phyloP scores from a whole-genome alignment of 306 rosid genomes.

The Lathyrus aphaca region DNA sequence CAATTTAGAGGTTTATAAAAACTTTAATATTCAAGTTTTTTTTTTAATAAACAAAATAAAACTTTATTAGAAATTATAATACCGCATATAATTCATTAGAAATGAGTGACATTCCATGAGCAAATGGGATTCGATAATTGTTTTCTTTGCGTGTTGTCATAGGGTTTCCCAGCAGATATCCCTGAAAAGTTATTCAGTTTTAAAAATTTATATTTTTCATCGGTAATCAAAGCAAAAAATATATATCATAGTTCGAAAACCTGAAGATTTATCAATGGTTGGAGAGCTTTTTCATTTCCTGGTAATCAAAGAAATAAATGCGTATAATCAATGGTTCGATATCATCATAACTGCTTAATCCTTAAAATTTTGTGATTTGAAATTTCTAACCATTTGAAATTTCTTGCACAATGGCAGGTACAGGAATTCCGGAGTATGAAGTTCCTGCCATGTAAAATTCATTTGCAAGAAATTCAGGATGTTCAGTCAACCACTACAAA shows the following conservation, averaged over 20 bases:
- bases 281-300: constrained; percentile 54
- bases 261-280: constrained; percentile 55
- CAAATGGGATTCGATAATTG: constrained; percentile 39
- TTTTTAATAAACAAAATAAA: no score
- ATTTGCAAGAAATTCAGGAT: constrained; percentile 61
- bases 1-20: no score
- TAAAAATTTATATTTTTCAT: neutral
- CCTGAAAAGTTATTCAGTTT: constrained; percentile 41
- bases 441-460: constrained; percentile 62
- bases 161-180: constrained; percentile 67
- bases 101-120: constrained; percentile 69
- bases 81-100: constrained; percentile 67
- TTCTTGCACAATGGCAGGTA: constrained; percentile 54
- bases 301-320: constrained; percentile 21
- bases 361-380: neutral
- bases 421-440: constrained; percentile 70
- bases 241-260: neutral
- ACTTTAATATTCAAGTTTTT: no score
- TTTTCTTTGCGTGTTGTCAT: neutral
- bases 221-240: neutral
- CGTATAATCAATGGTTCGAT: no score
- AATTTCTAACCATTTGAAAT: constrained; percentile 59
- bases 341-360: no score
- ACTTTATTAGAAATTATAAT: neutral
- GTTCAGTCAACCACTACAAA: constrained; percentile 71